Percentiles rank a stretch among this genome's conserved stretches.
These are phyloP conservation scores for Viola pubescens DNA, from an alignment of 441 rosid genomes.

Conservation along the genomic window DNA sequence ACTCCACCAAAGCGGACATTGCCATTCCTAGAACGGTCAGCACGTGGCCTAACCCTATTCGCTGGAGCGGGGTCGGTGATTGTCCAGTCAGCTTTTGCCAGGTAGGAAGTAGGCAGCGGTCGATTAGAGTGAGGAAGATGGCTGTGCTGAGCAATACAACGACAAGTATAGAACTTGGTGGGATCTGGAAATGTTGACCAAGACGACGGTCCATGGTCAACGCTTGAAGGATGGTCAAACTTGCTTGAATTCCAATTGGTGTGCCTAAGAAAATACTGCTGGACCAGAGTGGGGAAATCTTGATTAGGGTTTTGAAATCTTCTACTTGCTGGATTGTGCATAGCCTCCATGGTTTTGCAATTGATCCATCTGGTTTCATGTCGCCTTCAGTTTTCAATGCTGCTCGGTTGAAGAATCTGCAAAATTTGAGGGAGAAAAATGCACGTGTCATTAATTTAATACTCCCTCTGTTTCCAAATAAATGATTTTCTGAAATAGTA, in stretches of 20 bases:
- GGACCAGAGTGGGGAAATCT: slow-evolving; percentile 28
- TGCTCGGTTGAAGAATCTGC: slow-evolving; percentile 31
- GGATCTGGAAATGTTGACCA: slow-evolving; percentile 19
- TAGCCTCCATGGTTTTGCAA: slow-evolving; percentile 24
- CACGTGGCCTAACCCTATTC: slow-evolving; percentile 47
- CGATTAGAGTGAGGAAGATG: slow-evolving; percentile 18
- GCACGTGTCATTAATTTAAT: neutral
- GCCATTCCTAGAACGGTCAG: slow-evolving; percentile 35
- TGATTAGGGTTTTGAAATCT: slow-evolving; percentile 28
- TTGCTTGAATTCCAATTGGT: slow-evolving; percentile 16
- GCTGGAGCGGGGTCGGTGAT: slow-evolving; percentile 35
- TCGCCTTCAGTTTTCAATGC: slow-evolving; percentile 22
- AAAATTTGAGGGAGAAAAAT: neutral
- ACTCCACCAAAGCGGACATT: slow-evolving; percentile 43
- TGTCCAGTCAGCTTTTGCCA: slow-evolving; percentile 18
- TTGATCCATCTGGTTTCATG: slow-evolving; percentile 15
- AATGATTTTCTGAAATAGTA: too few relatives aligned
- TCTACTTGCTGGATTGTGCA: slow-evolving; percentile 34
- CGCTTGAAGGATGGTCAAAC: slow-evolving; percentile 29
- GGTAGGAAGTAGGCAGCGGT: slow-evolving; percentile 10
- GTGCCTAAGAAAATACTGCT: slow-evolving; percentile 14
- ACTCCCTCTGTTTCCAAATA: too few relatives aligned
- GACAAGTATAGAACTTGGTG: slow-evolving; percentile 22
- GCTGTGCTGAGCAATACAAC: slow-evolving; percentile 10
- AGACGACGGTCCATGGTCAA: slow-evolving; percentile 24